phyloP scores from a whole-genome alignment of 257 asterid genomes.

The Capsicum pubescens region DNA sequence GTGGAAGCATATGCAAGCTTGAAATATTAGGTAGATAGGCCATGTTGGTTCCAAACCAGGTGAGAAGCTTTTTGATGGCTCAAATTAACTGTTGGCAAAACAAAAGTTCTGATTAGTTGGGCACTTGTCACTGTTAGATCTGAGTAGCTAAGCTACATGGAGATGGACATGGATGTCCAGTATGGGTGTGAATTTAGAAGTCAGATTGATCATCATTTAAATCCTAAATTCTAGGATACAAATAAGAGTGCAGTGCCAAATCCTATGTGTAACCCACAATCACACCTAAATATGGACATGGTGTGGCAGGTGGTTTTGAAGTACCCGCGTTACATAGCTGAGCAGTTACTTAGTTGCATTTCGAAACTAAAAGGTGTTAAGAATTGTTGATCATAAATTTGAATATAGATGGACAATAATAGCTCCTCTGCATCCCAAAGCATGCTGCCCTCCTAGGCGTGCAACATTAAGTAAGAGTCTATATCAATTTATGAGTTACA shows the following conservation, averaged over 20 bases:
- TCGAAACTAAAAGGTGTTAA: background rate
- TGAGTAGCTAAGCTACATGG: constrained; percentile 10
- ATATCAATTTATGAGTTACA: background rate
- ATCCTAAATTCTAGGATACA: background rate
- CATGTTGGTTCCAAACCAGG: background rate
- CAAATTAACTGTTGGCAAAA: constrained; percentile 22
- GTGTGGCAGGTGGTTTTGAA: constrained; percentile 14
- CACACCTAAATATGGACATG: constrained; percentile 22
- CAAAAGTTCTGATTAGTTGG: constrained; percentile 3
- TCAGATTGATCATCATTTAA: constrained; percentile 16
- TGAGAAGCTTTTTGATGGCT: background rate
- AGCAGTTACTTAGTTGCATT: background rate
- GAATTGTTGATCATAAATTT: background rate
- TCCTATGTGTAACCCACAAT: constrained; percentile 6
- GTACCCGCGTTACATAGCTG: background rate
- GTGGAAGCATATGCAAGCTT: background rate
- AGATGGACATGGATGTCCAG: background rate
- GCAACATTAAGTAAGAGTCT: background rate
- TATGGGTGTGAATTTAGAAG: background rate
- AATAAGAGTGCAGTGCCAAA: background rate
- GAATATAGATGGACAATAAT: background rate
- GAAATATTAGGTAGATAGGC: background rate
- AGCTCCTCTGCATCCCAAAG: constrained; percentile 1
- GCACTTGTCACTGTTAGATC: constrained; percentile 2
- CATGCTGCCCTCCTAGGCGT: background rate